Evolutionary conservation across 371 early-diverging fungal genomes (phyloP), one percentile per base, ranked within the genome.

Genomic region (Coemansia sp.): DNA sequence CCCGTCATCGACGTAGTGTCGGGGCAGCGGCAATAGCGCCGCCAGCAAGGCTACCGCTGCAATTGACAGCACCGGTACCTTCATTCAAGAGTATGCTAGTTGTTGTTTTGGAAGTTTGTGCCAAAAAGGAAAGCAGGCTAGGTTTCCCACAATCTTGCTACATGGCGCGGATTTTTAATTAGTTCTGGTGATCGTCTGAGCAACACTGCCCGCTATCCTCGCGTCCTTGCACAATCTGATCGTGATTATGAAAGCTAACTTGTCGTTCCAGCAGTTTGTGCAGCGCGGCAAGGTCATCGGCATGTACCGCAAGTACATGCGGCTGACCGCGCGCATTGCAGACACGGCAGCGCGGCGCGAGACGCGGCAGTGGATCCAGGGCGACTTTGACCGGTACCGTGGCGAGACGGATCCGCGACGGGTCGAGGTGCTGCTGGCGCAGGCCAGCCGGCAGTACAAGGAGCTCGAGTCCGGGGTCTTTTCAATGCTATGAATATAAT

Each of bases 251-350:
- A 37, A 34, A 33, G 68, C 68, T 3, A 38, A 37, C 32, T 50
- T 60, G 4, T 69, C 69, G 37, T 56, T 75, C 24, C 66, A 62
- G 46, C 69, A 69, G 52, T 75, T 75, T 55, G 59, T 75, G 4
- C 75, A 69, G 59, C 75, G 66, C 34, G 69, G 75, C 18, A 65
- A 75, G 52, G 75, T 69, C 4, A 33, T 69, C 24, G 24, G 55
- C 34, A 69, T 68, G 70, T 75, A 75, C 36, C 75, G 75, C 60
- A 58, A 66, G 57, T 75, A 55, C 47, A 75, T 75, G 75, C 75
- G 75, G 16, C 42, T 75, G 40, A 65, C 69, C 9, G 58, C 65
- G 46, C 75, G 62, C 39, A 62, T 69, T 7, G 50, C 69, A 2
- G 75, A 75, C 24, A 66, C 55, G 33, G 7, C 40, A 10, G 43